Evolutionary conservation across 2,329 filamentous ascomycete species (phyloP).

Genomic region (Cytospora mali): DNA sequence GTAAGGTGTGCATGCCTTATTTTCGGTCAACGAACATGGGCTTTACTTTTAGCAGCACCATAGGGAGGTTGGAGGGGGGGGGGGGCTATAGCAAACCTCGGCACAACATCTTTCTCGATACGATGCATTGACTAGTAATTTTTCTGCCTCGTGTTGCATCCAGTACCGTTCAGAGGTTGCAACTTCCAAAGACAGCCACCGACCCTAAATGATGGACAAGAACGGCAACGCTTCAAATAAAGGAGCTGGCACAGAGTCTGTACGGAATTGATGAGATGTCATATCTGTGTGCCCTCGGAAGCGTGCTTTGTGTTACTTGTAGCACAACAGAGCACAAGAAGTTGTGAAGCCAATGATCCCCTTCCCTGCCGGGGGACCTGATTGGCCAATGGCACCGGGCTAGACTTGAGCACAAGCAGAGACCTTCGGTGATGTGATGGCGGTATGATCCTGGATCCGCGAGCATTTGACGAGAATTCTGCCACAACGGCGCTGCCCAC

Average conservation of each 20-base stretch:
- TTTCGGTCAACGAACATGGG: neutral
- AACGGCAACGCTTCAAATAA: neutral
- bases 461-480: neutral
- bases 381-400: slow-evolving; percentile 7
- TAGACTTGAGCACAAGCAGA: neutral
- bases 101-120: neutral
- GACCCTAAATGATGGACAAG: neutral
- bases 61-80: neutral
- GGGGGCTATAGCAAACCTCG: slow-evolving; percentile 6
- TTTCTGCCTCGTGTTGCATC: neutral
- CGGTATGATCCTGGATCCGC: neutral
- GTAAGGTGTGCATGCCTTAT: neutral
- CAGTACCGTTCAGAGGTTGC: neutral
- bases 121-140: slow-evolving; percentile 11
- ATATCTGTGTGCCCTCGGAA: slow-evolving; percentile 18
- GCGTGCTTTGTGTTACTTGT: slow-evolving; percentile 17
- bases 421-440: neutral
- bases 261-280: slow-evolving; percentile 21
- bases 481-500: neutral
- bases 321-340: slow-evolving; percentile 18
- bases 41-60: neutral
- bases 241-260: slow-evolving; percentile 4
- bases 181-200: neutral
- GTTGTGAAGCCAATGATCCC: slow-evolving; percentile 22
- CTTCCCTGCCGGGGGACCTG: neutral